Evolutionary conservation across 73 alveolate species (phyloP).

Genomic region (Tetrahymena malaccensis): DNA sequence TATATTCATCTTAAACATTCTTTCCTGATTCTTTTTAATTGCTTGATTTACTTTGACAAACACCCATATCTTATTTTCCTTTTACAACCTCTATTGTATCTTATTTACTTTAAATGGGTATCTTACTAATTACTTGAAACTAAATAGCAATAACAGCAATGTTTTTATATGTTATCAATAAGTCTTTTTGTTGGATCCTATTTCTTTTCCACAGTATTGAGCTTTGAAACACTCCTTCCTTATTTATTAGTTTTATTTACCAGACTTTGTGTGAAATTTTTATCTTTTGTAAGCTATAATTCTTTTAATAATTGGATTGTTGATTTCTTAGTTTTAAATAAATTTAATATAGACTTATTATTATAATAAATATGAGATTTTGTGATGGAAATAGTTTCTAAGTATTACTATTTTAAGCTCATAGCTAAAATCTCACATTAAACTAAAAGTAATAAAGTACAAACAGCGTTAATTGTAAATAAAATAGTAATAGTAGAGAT

Average conservation of each 20-base stretch:
- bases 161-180: too few relatives aligned
- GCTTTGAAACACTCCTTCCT: neutral
- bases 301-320: too few relatives aligned
- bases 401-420: neutral
- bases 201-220: too few relatives aligned
- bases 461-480: neutral
- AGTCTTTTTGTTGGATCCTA: neutral
- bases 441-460: too few relatives aligned
- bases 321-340: neutral
- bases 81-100: neutral
- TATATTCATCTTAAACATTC: neutral
- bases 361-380: too few relatives aligned
- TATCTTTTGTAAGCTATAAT: too few relatives aligned
- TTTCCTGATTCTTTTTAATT: neutral
- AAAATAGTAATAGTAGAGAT: neutral
- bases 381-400: neutral
- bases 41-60: neutral
- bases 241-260: too few relatives aligned
- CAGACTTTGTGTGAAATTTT: neutral
- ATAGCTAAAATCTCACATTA: too few relatives aligned
- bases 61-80: neutral
- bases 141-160: neutral
- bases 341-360: neutral
- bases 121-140: neutral
- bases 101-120: neutral